Conservation (phyloP, 2,329 filamentous ascomycete species). For the Pseudogymnoascus sp. region DNA sequence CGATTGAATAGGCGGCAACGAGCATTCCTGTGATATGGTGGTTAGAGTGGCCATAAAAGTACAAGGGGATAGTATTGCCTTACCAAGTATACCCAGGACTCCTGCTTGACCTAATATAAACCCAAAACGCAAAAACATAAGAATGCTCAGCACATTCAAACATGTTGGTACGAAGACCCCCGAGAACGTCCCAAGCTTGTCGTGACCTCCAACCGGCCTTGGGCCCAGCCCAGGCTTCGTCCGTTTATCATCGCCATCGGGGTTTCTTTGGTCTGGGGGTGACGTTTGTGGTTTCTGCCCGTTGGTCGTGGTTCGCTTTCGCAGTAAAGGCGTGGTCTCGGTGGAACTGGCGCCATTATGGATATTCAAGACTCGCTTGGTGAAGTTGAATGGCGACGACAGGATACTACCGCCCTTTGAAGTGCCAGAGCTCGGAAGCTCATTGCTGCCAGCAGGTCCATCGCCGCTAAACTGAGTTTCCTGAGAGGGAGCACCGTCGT, state of each 20-base stretch:
- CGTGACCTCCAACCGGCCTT: conserved; percentile 31
- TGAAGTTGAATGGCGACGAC: conserved; percentile 19
- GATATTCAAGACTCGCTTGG: conserved; percentile 19
- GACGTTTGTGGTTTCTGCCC: background rate
- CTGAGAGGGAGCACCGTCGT: background rate
- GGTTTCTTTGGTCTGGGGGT: background rate
- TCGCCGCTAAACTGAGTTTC: background rate
- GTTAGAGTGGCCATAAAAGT: conserved; percentile 2
- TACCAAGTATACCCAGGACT: conserved; percentile 71
- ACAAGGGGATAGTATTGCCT: conserved; percentile 20
- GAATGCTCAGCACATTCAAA: conserved; percentile 78
- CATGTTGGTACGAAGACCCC: conserved; percentile 85
- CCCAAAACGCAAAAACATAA: conserved; percentile 88
- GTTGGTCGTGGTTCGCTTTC: conserved; percentile 9
- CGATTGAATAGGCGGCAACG: conserved; percentile 66
- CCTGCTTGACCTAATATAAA: conserved; percentile 76
- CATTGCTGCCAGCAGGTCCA: background rate
- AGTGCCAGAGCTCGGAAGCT: background rate
- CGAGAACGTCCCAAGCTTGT: conserved; percentile 68
- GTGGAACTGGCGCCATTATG: conserved; percentile 10
- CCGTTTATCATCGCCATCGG: background rate
- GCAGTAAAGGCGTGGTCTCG: conserved; percentile 6
- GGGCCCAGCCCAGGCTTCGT: conserved; percentile 31
- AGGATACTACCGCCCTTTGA: background rate
- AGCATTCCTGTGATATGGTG: conserved; percentile 52